phyloP scores from a whole-genome alignment of 2,329 filamentous ascomycete species.

The Cordyceps cicadae region DNA sequence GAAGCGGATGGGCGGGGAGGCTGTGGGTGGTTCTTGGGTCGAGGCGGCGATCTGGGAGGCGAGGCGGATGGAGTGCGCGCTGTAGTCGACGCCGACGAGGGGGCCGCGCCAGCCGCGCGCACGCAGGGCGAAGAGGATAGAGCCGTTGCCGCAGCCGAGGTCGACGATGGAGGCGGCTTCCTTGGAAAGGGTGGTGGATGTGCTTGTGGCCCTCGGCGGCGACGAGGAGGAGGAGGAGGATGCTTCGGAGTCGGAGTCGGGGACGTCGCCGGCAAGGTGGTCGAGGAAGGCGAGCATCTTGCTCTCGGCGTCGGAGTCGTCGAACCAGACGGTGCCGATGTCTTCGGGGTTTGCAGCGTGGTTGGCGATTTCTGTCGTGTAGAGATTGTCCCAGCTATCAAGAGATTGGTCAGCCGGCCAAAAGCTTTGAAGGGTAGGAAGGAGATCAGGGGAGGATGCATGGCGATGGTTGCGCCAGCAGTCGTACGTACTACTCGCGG shows the following conservation, averaged over 20 bases:
- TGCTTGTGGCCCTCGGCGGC: too few relatives aligned
- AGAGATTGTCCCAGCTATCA: conserved; percentile 66
- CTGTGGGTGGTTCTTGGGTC: conserved; percentile 7
- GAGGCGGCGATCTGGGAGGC: conserved; percentile 53
- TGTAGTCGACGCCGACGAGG: conserved; percentile 88
- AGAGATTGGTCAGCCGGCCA: not conserved
- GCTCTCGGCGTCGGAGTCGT: conserved; percentile 78
- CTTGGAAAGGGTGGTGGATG: conserved; percentile 12
- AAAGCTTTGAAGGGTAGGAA: too few relatives aligned
- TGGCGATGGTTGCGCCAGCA: not conserved
- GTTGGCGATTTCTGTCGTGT: conserved; percentile 63
- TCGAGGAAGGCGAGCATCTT: conserved; percentile 67
- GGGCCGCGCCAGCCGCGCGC: conserved; percentile 55
- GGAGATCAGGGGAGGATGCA: too few relatives aligned
- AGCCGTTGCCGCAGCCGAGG: conserved; percentile 89
- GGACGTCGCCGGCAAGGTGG: conserved; percentile 18
- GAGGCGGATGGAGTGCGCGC: conserved; percentile 62
- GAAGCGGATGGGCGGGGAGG: conserved; percentile 30
- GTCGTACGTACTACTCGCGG: conserved; percentile 66
- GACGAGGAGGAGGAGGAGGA: conserved; percentile 13
- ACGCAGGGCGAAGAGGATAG: conserved; percentile 74
- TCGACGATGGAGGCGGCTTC: conserved; percentile 61
- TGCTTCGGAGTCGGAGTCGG: conserved; percentile 18
- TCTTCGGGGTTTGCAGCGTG: conserved; percentile 64
- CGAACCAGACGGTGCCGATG: conserved; percentile 92